Evolutionary conservation across 345 rosid species (phyloP).

Genomic region (Lagerstroemia speciosa): DNA sequence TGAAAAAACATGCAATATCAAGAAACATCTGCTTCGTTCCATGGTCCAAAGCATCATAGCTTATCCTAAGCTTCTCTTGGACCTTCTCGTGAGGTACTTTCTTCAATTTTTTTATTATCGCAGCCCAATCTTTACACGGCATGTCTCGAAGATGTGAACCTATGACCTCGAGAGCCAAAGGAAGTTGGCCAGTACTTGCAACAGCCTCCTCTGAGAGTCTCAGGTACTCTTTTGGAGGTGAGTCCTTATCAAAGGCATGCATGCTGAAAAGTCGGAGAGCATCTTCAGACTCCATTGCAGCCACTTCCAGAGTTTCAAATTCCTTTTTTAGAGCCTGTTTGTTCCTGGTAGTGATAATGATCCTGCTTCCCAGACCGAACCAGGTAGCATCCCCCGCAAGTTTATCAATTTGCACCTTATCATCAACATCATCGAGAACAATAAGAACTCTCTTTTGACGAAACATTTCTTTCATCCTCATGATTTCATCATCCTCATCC

Average conservation of each 20-base stretch:
- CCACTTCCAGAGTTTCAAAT: background rate
- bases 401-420: no score
- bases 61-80: slow-evolving; percentile 10
- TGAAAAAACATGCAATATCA: slow-evolving; percentile 9
- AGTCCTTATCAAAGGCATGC: slow-evolving; percentile 8
- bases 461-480: background rate
- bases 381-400: no score
- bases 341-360: no score
- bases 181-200: no score
- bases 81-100: no score
- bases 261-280: background rate
- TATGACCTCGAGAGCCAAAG: no score
- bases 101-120: no score
- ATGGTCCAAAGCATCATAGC: background rate
- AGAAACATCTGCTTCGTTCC: background rate
- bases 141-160: no score
- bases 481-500: background rate
- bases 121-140: no score
- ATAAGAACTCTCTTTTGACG: background rate
- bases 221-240: background rate
- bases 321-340: no score
- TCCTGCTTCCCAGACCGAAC: no score
- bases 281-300: background rate
- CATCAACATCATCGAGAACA: slow-evolving; percentile 6
- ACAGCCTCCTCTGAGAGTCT: no score